These are phyloP conservation scores for Balakata baccata DNA, from an alignment of 345 rosid genomes.

Conservation along the genomic window DNA sequence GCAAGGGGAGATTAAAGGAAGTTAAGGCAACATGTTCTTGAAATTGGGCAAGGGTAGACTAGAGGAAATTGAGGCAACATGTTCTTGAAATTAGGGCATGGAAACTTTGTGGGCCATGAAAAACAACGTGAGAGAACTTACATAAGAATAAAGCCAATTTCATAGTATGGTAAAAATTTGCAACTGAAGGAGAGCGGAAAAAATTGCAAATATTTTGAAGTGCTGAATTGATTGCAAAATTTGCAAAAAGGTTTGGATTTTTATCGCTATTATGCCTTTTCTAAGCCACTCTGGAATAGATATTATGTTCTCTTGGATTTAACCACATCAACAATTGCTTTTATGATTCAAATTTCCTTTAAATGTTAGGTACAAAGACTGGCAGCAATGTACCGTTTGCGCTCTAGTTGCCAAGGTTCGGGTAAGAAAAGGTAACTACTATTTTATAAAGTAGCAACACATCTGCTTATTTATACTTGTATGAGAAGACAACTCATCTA, in stretches of 20 bases:
- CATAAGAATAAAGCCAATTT: neutral
- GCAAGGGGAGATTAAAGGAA: neutral
- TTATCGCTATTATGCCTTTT: neutral
- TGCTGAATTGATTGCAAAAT: neutral
- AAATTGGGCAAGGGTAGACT: neutral
- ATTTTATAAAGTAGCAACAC: neutral
- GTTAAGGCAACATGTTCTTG: neutral
- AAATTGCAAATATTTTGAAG: neutral
- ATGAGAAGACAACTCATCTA: neutral
- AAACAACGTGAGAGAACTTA: neutral
- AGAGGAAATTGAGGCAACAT: neutral
- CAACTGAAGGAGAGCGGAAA: neutral
- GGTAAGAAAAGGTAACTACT: slow-evolving; percentile 72
- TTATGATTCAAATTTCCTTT: slow-evolving; percentile 5
- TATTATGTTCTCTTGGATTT: slow-evolving; percentile 13
- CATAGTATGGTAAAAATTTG: neutral
- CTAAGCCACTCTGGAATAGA: slow-evolving; percentile 1
- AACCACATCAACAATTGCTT: neutral
- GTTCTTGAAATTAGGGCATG: neutral
- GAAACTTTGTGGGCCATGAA: neutral
- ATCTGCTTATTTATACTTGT: neutral
- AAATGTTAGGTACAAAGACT: slow-evolving; percentile 50
- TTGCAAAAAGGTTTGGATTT: neutral
- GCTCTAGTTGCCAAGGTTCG: slow-evolving; percentile 58
- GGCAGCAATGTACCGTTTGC: slow-evolving; percentile 71